Evolutionary conservation across 306 rosid species (phyloP).

Genomic region (Carpinus fangiana): DNA sequence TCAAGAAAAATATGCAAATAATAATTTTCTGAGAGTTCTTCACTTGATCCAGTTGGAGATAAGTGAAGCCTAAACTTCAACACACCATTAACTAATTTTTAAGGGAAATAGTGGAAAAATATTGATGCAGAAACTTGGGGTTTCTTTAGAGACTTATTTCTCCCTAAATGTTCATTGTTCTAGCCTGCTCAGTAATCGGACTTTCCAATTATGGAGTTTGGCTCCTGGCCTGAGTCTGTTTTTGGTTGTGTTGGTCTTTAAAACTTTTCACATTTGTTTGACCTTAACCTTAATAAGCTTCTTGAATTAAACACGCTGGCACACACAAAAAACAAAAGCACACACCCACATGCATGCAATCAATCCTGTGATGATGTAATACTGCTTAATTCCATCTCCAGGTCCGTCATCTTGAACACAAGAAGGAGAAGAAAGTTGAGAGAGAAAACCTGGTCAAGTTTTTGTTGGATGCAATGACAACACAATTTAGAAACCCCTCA

Average conservation of each 20-base stretch:
- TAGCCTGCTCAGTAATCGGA: neutral
- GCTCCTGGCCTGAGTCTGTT: neutral
- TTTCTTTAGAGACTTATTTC: no score
- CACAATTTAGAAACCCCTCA: constrained; percentile 74
- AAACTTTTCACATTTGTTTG: neutral
- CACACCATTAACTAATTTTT: neutral
- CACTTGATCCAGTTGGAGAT: neutral
- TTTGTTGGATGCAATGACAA: constrained; percentile 68
- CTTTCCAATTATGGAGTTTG: neutral
- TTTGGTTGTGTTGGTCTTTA: neutral
- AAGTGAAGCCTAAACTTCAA: constrained; percentile 1
- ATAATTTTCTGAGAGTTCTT: neutral
- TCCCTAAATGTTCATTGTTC: neutral
- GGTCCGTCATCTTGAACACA: constrained; percentile 92
- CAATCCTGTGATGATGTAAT: constrained; percentile 18
- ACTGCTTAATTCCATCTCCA: constrained; percentile 35
- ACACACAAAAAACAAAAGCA: constrained; percentile 7
- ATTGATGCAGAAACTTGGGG: no score
- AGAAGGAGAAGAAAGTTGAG: constrained; percentile 74
- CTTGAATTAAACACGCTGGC: neutral
- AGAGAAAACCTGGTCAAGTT: constrained; percentile 61
- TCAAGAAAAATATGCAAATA: neutral
- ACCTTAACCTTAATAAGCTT: neutral
- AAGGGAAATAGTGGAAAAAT: no score
- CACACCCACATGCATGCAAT: neutral